A percentile compares a stretch with the other conserved stretches of the same genome.
Conservation (phyloP, 352 stramenopile species). For the Globisporangium abappressorium region DNA sequence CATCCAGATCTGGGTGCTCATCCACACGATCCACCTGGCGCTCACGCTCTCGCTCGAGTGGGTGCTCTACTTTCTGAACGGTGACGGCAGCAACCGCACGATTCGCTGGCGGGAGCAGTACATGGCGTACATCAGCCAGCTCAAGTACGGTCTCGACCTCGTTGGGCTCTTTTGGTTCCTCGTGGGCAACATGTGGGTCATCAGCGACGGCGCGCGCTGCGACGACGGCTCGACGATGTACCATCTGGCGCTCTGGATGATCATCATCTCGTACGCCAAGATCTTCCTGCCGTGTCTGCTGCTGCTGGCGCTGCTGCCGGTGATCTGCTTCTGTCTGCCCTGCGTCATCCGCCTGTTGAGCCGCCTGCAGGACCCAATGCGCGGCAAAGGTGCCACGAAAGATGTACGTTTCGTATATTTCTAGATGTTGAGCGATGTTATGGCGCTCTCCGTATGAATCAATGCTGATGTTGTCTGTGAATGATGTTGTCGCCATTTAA, state of each 20-base stretch:
- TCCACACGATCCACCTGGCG: constrained; percentile 68
- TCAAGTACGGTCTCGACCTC: constrained; percentile 82
- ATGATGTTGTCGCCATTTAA: background rate
- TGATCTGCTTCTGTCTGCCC: constrained; percentile 93
- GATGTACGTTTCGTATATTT: constrained; percentile 37
- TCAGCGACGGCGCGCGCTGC: constrained; percentile 77
- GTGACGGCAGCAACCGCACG: constrained; percentile 44
- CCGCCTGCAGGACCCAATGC: constrained; percentile 85
- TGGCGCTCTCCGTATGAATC: background rate
- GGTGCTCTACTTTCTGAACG: constrained; percentile 74
- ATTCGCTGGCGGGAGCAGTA: constrained; percentile 64
- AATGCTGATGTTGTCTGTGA: background rate
- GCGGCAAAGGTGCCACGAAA: constrained; percentile 79
- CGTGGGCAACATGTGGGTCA: constrained; percentile 88
- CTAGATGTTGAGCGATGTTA: background rate
- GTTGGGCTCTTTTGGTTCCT: constrained; percentile 84
- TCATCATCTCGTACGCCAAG: constrained; percentile 92
- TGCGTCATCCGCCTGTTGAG: constrained; percentile 92
- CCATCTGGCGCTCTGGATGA: constrained; percentile 87
- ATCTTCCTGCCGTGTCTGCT: constrained; percentile 92
- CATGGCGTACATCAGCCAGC: constrained; percentile 63
- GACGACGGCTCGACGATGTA: constrained; percentile 78
- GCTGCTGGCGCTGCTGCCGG: constrained; percentile 84
- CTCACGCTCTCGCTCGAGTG: constrained; percentile 74
- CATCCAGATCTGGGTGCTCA: constrained; percentile 80